Percentiles rank a stretch among this genome's conserved stretches.
Evolutionary conservation across 2,329 filamentous ascomycete genomes (phyloP).

Genomic region (Fusarium hainanense): DNA sequence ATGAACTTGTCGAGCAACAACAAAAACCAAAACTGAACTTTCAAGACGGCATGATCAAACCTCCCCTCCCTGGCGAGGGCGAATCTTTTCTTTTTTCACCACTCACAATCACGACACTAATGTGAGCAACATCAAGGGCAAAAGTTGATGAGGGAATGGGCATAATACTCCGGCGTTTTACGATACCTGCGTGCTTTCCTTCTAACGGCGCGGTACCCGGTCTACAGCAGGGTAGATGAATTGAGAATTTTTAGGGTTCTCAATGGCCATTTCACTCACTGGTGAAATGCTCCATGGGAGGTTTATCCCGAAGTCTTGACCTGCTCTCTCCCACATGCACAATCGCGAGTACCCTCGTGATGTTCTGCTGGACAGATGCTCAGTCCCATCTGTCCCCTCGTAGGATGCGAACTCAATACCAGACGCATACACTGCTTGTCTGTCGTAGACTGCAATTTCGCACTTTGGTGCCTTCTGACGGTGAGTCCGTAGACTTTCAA

Average conservation of each 20-base stretch:
- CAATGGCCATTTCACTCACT: constrained; percentile 78
- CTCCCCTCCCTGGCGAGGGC: constrained; percentile 38
- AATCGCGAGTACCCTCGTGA: constrained; percentile 34
- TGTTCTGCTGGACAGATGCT: constrained; percentile 23
- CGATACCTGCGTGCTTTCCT: constrained; percentile 46
- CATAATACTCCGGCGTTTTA: constrained; percentile 55
- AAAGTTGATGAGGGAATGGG: constrained; percentile 51
- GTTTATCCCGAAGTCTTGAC: constrained; percentile 72
- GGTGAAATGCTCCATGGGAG: constrained; percentile 82
- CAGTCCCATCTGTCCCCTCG: constrained; percentile 10
- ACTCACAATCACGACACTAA: constrained; percentile 23
- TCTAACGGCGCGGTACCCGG: constrained; percentile 46
- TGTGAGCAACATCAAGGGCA: constrained; percentile 38
- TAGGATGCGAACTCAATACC: constrained; percentile 32
- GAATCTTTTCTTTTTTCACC: constrained; percentile 36
- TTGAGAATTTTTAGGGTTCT: constrained; percentile 61
- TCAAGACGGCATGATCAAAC: constrained; percentile 38
- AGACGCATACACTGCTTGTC: constrained; percentile 20
- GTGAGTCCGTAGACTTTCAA: constrained; percentile 40
- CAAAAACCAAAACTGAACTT: constrained; percentile 25
- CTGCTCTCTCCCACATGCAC: constrained; percentile 39
- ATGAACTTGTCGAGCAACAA: constrained; percentile 38
- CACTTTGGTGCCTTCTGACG: constrained; percentile 22
- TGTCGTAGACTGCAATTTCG: constrained; percentile 34
- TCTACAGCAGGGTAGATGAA: constrained; percentile 56